Conservation (phyloP, 768 basidiomycete species). For the Tulasnella sp. region DNA sequence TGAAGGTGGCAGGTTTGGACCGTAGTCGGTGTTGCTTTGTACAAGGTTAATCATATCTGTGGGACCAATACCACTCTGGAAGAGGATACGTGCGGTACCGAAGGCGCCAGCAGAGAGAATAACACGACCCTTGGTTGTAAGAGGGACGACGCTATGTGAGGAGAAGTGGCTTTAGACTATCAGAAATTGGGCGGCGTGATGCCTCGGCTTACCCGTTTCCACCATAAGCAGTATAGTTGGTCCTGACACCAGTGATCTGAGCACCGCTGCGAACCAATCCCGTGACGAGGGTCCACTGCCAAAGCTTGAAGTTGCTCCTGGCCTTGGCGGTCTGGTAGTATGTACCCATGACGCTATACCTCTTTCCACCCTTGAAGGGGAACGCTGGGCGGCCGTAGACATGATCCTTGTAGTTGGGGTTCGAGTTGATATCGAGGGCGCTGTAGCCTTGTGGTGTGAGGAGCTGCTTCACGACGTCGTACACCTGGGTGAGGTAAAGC, state of each 20-base stretch:
- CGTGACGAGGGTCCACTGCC: slow-evolving; percentile 48
- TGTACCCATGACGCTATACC: slow-evolving; percentile 55
- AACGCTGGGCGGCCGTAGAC: slow-evolving; percentile 54
- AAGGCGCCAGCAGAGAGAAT: slow-evolving; percentile 57
- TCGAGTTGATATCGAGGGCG: slow-evolving; percentile 54
- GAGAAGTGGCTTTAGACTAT: background rate
- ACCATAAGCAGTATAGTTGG: slow-evolving; percentile 56
- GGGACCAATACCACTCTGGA: slow-evolving; percentile 45
- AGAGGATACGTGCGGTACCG: slow-evolving; percentile 38
- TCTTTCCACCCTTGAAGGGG: slow-evolving; percentile 39
- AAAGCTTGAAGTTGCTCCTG: slow-evolving; percentile 52
- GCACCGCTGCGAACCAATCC: slow-evolving; percentile 57
- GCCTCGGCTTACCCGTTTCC: slow-evolving; percentile 41
- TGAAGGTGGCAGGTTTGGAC: slow-evolving; percentile 48
- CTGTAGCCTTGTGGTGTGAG: slow-evolving; percentile 51
- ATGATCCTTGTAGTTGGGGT: slow-evolving; percentile 57
- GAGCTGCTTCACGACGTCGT: slow-evolving; percentile 46
- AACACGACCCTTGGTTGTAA: slow-evolving; percentile 55
- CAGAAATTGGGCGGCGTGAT: background rate
- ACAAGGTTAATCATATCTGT: slow-evolving; percentile 48
- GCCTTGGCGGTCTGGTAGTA: slow-evolving; percentile 55
- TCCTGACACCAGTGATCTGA: slow-evolving; percentile 56
- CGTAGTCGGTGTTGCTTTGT: slow-evolving; percentile 46
- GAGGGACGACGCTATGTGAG: slow-evolving; percentile 44
- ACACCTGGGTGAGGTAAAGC: slow-evolving; percentile 54